These are phyloP conservation scores for Skeletonema menzelii DNA, from an alignment of 108 stramenopile species.

Conservation along the genomic window DNA sequence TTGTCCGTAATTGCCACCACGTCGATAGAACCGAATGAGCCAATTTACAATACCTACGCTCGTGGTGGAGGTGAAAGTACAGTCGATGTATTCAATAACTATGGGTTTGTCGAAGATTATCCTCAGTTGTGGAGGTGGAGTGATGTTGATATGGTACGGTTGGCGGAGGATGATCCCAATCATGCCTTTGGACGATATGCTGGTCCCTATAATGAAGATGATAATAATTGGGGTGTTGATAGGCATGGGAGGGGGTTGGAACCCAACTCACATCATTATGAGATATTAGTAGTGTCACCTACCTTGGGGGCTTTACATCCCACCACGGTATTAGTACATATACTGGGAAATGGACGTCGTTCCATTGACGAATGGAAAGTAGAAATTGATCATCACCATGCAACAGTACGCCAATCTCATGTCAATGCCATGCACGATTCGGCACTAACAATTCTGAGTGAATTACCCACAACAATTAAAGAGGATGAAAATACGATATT, in stretches of 20 bases:
- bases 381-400: conserved; percentile 27
- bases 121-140: conserved; percentile 49
- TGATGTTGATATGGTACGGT: conserved; percentile 15
- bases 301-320: conserved; percentile 34
- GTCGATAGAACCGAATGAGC: conserved; percentile 24
- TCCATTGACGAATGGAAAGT: conserved; percentile 35
- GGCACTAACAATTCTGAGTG: conserved; percentile 11
- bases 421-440: conserved; percentile 29
- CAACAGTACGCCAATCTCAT: conserved; percentile 14
- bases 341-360: conserved; percentile 31
- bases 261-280: conserved; percentile 37
- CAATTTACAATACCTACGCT: conserved; percentile 42
- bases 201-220: background rate
- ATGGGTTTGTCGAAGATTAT: conserved; percentile 51
- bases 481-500: conserved; percentile 29
- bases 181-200: conserved; percentile 26
- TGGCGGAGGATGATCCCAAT: conserved; percentile 5
- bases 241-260: background rate
- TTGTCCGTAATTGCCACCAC: conserved; percentile 24
- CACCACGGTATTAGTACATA: conserved; percentile 18
- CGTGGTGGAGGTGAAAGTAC: conserved; percentile 32
- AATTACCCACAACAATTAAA: conserved; percentile 36
- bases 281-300: conserved; percentile 36
- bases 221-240: background rate
- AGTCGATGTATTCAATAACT: conserved; percentile 31